Conservation (phyloP, 495 filamentous ascomycete genomes). For the Podospora sp. region DNA sequence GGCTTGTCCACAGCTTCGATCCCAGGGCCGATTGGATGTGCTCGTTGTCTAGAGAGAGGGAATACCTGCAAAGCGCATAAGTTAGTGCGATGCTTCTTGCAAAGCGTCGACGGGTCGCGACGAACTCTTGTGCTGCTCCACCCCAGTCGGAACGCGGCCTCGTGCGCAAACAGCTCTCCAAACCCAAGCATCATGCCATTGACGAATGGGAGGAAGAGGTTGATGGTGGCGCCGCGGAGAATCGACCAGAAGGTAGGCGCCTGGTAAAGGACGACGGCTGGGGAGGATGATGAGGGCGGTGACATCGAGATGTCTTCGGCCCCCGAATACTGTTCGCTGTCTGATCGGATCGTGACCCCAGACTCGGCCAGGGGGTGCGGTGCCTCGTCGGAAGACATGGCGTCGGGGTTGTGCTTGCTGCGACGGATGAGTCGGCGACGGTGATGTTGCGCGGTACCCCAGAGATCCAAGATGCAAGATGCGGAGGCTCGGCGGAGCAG, state of each 20-base stretch:
- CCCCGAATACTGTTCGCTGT: conserved; percentile 86
- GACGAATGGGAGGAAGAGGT: conserved; percentile 89
- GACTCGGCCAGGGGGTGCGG: conserved; percentile 72
- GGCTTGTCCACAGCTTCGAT: conserved; percentile 52
- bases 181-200: conserved; percentile 99
- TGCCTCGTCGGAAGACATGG: conserved; percentile 53
- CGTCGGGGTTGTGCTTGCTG: conserved; percentile 7
- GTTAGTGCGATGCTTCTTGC: conserved; percentile 12
- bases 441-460: conserved; percentile 1
- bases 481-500: conserved; percentile 11
- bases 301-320: conserved; percentile 63
- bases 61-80: conserved; percentile 46
- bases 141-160: conserved; percentile 87
- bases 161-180: conserved; percentile 93
- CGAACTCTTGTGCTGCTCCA: conserved; percentile 92
- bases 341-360: conserved; percentile 80
- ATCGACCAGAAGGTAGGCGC: conserved; percentile 85
- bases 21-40: conserved; percentile 55
- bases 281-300: conserved; percentile 65
- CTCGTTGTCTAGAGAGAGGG: conserved; percentile 45
- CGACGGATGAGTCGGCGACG: background rate
- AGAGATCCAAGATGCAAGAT: conserved; percentile 6
- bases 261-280: conserved; percentile 81
- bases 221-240: conserved; percentile 88
- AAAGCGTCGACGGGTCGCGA: conserved; percentile 1